Evolutionary conservation across 2,329 filamentous ascomycete species (phyloP).

Genomic region (Pyrenochaeta sp.): DNA sequence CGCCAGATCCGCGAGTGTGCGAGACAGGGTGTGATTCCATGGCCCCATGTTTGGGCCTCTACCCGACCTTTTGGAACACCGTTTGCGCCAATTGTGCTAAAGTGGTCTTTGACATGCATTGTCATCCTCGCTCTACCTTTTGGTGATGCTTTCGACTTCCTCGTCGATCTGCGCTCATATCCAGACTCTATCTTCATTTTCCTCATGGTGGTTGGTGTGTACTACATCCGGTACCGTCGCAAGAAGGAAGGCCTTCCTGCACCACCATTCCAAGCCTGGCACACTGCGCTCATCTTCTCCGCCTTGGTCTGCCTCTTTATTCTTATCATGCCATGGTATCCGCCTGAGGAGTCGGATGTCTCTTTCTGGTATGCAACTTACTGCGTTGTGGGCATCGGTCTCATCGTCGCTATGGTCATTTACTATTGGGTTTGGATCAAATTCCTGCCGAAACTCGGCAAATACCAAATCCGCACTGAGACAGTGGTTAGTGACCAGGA

Average conservation of each 20-base stretch:
- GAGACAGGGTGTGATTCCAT: constrained; percentile 39
- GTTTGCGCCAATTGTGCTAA: constrained; percentile 62
- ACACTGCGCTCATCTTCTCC: constrained; percentile 33
- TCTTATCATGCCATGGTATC: constrained; percentile 76
- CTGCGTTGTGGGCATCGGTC: constrained; percentile 67
- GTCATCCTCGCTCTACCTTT: constrained; percentile 59
- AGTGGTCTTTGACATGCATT: constrained; percentile 37
- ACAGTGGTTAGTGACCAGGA: constrained; percentile 35
- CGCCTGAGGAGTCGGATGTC: constrained; percentile 68
- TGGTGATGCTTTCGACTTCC: constrained; percentile 71
- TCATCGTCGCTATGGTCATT: constrained; percentile 26
- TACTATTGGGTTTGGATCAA: constrained; percentile 44
- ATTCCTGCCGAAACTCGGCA: constrained; percentile 28
- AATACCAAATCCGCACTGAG: constrained; percentile 36
- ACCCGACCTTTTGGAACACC: constrained; percentile 71
- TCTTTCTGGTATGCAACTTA: constrained; percentile 80
- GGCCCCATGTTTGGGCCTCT: constrained; percentile 65
- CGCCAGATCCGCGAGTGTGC: constrained; percentile 40
- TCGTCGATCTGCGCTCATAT: constrained; percentile 54
- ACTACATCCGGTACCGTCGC: constrained; percentile 33
- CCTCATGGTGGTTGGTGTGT: constrained; percentile 37
- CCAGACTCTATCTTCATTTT: constrained; percentile 36
- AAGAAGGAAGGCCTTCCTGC: constrained; percentile 34
- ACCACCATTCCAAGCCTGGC: constrained; percentile 33
- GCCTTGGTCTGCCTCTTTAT: constrained; percentile 50